A percentile compares a stretch with the other conserved stretches of the same genome.
Evolutionary conservation across 2,329 filamentous ascomycete genomes (phyloP).

Genomic region (Microdochium bolleyi): DNA sequence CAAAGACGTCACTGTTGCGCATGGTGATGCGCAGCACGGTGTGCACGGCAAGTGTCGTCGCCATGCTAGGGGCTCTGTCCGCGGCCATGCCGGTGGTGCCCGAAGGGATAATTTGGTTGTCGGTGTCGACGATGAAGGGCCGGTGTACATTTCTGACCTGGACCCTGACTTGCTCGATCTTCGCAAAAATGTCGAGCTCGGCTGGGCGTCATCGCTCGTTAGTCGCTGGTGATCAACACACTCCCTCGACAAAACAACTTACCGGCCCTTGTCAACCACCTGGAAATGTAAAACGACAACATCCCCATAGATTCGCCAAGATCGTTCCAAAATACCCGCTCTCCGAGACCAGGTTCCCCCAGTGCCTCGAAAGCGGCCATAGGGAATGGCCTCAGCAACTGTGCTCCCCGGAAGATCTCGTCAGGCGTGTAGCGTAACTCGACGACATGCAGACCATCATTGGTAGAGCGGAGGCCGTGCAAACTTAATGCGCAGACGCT

Average conservation of each 20-base stretch:
- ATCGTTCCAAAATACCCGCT: not conserved
- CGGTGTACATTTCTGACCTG: not conserved
- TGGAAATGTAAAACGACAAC: not conserved
- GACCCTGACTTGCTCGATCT: not conserved
- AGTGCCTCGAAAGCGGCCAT: not conserved
- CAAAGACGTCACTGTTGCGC: not conserved
- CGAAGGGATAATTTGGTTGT: not conserved
- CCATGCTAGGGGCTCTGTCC: not conserved
- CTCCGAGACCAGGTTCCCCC: not conserved
- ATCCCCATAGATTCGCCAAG: not conserved
- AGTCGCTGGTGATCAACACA: not conserved
- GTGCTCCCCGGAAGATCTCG: not conserved
- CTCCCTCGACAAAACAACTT: not conserved
- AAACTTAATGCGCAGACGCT: not conserved
- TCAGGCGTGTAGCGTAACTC: not conserved
- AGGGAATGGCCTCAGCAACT: not conserved
- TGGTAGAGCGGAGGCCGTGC: not conserved
- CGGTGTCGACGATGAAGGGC: not conserved
- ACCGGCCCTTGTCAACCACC: not conserved
- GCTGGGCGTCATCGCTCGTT: not conserved
- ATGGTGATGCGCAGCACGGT: not conserved
- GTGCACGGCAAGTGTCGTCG: not conserved
- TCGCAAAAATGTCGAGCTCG: not conserved
- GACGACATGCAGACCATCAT: not conserved
- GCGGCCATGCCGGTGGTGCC: not conserved